Evolutionary conservation across 257 asterid species (phyloP), one percentile per base, ranked within the genome.

Genomic region (Coffea eugenioides): DNA sequence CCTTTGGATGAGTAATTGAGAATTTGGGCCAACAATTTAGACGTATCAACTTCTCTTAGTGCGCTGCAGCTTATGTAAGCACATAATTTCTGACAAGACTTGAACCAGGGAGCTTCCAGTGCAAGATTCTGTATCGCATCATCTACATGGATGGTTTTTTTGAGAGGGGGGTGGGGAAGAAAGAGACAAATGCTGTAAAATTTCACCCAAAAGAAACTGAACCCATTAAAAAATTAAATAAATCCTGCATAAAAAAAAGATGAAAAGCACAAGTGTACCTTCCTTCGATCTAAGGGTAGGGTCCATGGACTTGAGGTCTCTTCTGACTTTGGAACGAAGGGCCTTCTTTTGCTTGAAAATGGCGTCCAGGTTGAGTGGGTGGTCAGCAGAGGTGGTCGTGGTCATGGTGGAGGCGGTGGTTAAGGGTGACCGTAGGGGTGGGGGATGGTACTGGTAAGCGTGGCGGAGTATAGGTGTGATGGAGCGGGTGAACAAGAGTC

Each of bases 91-190:
- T 79, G 85, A 83, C 97, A 91, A 31, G 92, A 88, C 84, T 88
- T 94, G 86, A 94, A 96, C 99, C 99, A 94, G 18, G 98, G 97
- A 82, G 97, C 94, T 81, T 90, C 95, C 92, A 92, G 66, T 51
- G 94, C 90, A 64, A 84, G 68, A 59, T 80, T 92, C 87, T 94
- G 99, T 64, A 94, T 89, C 34, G 88, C 91, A 73, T 92, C 97
- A 87, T 96, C 99, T 96, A 13, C 2, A 2, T 49, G 11, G 13
- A 8, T 49, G 8, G 11, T 49, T 13, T 49, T 49, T 49, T 8
- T 8, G 54, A 31, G 31, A 31, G 31, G 31, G 11, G 2, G 54
- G 3, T 49, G 14, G 59, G 43, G 5, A 39, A 39, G 34, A 71
- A 10, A 77, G 79, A 39, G 41, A 36, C 6, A 34, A 65, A 21